phyloP scores from a whole-genome alignment of 163 green algal species.

The Trebouxia gelatinosa region DNA sequence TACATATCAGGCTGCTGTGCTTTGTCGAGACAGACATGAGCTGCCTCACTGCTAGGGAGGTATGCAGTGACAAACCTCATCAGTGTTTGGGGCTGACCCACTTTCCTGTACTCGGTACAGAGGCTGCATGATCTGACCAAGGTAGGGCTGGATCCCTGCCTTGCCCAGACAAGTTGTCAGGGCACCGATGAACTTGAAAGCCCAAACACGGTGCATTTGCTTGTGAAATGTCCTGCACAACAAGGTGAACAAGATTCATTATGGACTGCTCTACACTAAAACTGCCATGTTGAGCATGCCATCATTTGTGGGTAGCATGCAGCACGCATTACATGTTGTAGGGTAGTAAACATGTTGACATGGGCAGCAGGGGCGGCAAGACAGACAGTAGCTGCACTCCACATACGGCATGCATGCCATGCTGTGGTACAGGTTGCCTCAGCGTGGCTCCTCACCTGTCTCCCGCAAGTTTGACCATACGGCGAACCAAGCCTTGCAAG shows the following conservation, averaged over 20 bases:
- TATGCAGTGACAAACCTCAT: constrained; percentile 34
- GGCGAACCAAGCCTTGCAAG: constrained; percentile 64
- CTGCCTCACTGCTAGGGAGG: neutral
- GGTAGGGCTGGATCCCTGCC: constrained; percentile 49
- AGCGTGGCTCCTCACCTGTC: constrained; percentile 48
- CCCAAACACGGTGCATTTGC: constrained; percentile 56
- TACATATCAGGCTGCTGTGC: no score
- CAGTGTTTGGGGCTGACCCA: constrained; percentile 28
- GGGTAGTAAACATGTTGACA: no score
- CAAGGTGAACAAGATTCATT: no score
- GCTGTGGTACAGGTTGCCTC: no score
- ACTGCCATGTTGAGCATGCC: no score
- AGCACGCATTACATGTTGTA: no score
- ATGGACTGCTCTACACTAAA: no score
- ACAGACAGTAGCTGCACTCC: neutral
- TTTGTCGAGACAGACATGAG: neutral
- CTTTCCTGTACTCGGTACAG: constrained; percentile 75
- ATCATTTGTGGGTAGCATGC: no score
- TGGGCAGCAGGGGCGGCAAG: no score
- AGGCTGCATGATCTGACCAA: constrained; percentile 67
- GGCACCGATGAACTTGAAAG: constrained; percentile 75
- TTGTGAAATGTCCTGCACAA: constrained; percentile 40
- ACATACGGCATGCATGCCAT: neutral
- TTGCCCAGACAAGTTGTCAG: constrained; percentile 51
- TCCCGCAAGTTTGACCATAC: constrained; percentile 70